These are phyloP conservation scores for Viola odorata DNA, from an alignment of 345 rosid species.

Conservation along the genomic window DNA sequence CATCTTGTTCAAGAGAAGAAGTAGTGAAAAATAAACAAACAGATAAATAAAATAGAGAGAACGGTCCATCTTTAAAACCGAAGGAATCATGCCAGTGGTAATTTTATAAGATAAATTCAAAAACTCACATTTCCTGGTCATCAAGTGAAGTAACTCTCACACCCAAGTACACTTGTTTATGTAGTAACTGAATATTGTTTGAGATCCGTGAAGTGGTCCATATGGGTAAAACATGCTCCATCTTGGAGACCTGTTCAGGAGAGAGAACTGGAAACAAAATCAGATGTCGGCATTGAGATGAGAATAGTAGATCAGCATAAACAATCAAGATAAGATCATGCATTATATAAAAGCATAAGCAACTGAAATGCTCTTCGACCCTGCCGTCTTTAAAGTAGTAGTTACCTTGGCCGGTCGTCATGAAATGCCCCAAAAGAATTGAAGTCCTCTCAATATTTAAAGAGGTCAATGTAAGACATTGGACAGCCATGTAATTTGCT, in stretches of 20 bases:
- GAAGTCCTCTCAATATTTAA: constrained; percentile 72
- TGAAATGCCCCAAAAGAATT: constrained; percentile 59
- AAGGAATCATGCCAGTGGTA: background rate
- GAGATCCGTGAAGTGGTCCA: constrained; percentile 42
- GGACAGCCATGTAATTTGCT: constrained; percentile 94
- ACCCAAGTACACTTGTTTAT: constrained; percentile 49
- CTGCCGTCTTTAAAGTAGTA: background rate
- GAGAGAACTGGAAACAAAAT: constrained; percentile 60
- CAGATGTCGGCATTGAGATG: constrained; percentile 25
- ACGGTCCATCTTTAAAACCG: too few relatives aligned
- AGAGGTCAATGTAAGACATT: constrained; percentile 74
- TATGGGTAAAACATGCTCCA: constrained; percentile 68
- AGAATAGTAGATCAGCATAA: background rate
- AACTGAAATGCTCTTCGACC: too few relatives aligned
- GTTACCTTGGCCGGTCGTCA: constrained; percentile 69
- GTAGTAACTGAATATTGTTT: constrained; percentile 32
- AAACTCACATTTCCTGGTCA: constrained; percentile 58
- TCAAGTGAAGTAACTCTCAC: constrained; percentile 64
- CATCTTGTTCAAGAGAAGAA: background rate
- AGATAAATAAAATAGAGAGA: too few relatives aligned
- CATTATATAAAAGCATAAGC: too few relatives aligned
- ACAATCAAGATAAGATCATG: background rate
- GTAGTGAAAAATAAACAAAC: background rate
- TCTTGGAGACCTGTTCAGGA: constrained; percentile 62
- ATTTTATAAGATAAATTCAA: background rate